Percentiles rank a stretch among this genome's conserved stretches.
Conservation (phyloP, 176 grass and related monocot genomes). For the Musa troglodytarum region DNA sequence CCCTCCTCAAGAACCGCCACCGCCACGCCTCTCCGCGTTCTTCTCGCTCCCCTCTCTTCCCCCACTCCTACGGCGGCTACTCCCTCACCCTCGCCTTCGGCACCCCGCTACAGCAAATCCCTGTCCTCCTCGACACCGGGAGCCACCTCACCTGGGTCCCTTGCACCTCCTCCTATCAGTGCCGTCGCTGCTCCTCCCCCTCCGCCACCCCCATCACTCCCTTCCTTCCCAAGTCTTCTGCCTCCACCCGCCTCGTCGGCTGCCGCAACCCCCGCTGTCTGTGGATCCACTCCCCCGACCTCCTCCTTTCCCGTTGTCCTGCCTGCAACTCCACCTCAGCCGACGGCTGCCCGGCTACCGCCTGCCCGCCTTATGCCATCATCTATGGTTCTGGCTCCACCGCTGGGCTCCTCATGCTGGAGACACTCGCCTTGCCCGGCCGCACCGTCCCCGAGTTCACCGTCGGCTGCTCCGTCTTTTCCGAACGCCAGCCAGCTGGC, state of each 20-base stretch:
- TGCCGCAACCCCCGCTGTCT: conserved; percentile 64
- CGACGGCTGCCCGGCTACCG: background rate
- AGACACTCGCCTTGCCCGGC: conserved; percentile 31
- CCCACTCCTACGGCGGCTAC: no score
- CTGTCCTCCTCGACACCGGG: conserved; percentile 72
- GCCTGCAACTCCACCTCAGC: background rate
- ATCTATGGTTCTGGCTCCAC: conserved; percentile 81
- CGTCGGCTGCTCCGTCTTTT: conserved; percentile 4
- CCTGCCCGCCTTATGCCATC: conserved; percentile 71
- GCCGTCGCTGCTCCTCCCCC: conserved; percentile 38
- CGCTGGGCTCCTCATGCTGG: conserved; percentile 60
- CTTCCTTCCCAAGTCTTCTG: conserved; percentile 67
- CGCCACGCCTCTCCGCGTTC: background rate
- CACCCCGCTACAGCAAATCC: conserved; percentile 46
- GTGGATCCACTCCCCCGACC: conserved; percentile 46
- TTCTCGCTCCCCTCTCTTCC: conserved; percentile 47
- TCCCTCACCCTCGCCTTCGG: conserved; percentile 25
- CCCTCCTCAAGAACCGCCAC: conserved; percentile 16
- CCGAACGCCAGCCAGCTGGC: no score
- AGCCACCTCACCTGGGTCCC: conserved; percentile 73
- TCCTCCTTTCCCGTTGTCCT: conserved; percentile 21
- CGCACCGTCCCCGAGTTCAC: conserved; percentile 27
- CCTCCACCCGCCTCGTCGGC: conserved; percentile 46
- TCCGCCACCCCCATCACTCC: background rate
- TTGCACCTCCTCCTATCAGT: conserved; percentile 60